Percentiles rank a stretch among this genome's conserved stretches.
Evolutionary conservation across 73 alveolate genomes (phyloP).

Genomic region (Blepharisma japonicum): DNA sequence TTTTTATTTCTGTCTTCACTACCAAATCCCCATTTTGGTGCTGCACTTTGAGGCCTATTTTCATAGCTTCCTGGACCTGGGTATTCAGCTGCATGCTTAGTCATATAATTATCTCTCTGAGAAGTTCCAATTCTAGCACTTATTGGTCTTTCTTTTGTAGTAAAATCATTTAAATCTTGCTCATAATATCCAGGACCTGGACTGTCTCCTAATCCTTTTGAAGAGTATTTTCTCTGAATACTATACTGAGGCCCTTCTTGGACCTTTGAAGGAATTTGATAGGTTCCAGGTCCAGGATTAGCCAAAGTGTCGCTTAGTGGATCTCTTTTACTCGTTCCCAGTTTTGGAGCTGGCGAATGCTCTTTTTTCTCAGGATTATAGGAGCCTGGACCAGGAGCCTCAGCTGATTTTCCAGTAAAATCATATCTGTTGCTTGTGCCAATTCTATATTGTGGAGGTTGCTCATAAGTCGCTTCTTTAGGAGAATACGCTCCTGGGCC

Average conservation of each 20-base stretch:
- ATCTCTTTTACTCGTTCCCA: conserved; percentile 6
- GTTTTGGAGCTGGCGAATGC: neutral
- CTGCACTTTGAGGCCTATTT: conserved; percentile 22
- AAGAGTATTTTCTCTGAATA: neutral
- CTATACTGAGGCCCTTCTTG: conserved; percentile 35
- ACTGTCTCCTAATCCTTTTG: neutral
- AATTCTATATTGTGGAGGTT: conserved; percentile 3
- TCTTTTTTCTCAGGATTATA: conserved; percentile 17
- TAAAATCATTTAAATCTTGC: neutral
- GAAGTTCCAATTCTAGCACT: neutral
- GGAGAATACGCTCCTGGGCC: conserved; percentile 26
- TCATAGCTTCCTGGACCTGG: conserved; percentile 51
- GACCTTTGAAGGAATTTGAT: conserved; percentile 30
- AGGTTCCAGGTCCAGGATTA: conserved; percentile 51
- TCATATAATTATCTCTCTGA: neutral
- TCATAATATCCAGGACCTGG: conserved; percentile 48
- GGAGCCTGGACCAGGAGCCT: conserved; percentile 18
- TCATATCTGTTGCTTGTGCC: conserved; percentile 3
- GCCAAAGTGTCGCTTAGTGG: neutral
- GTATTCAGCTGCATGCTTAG: neutral
- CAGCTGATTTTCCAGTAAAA: neutral
- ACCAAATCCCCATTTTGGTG: conserved; percentile 46
- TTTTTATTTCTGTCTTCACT: conserved; percentile 27
- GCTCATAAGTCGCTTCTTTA: neutral
- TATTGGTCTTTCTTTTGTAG: neutral